These are phyloP conservation scores for Hyphodiscus hymeniophilus DNA, from an alignment of 495 filamentous ascomycete species.

Conservation along the genomic window DNA sequence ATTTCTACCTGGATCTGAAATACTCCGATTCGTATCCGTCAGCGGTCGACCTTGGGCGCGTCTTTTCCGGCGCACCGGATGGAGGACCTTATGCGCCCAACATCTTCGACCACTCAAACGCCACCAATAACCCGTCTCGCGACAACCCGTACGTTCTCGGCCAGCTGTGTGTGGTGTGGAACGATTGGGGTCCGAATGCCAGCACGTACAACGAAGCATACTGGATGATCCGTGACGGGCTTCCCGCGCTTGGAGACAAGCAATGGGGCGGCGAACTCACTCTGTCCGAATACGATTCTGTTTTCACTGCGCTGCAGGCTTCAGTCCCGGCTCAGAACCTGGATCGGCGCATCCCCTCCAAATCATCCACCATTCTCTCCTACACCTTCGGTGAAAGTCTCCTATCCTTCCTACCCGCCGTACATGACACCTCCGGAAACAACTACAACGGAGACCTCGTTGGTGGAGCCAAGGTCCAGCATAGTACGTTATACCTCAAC, in stretches of 20 bases:
- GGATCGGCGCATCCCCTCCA: slow-evolving; percentile 33
- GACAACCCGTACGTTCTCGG: slow-evolving; percentile 35
- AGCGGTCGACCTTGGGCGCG: slow-evolving; percentile 29
- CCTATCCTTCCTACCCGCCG: neutral
- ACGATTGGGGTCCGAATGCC: slow-evolving; percentile 42
- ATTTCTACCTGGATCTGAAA: slow-evolving; percentile 40
- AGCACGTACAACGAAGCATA: slow-evolving; percentile 39
- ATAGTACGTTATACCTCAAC: slow-evolving; percentile 23
- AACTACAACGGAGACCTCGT: slow-evolving; percentile 32
- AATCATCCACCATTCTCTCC: slow-evolving; percentile 31
- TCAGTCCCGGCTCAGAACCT: slow-evolving; percentile 39
- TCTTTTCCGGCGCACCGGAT: slow-evolving; percentile 38
- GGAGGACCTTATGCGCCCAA: slow-evolving; percentile 34
- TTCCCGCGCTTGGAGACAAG: slow-evolving; percentile 45
- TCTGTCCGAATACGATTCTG: slow-evolving; percentile 29
- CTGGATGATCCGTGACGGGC: slow-evolving; percentile 37
- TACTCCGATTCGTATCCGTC: slow-evolving; percentile 39
- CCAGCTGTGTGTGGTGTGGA: slow-evolving; percentile 39
- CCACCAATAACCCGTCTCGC: slow-evolving; percentile 34
- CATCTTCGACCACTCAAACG: slow-evolving; percentile 37
- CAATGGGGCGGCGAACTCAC: slow-evolving; percentile 44
- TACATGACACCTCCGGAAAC: slow-evolving; percentile 36
- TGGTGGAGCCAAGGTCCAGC: slow-evolving; percentile 22
- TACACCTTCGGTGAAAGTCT: slow-evolving; percentile 25
- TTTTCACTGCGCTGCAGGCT: slow-evolving; percentile 31